A percentile compares a stretch with the other conserved stretches of the same genome.
Evolutionary conservation across 2,329 filamentous ascomycete species (phyloP).

Genomic region (Fusarium sp.): DNA sequence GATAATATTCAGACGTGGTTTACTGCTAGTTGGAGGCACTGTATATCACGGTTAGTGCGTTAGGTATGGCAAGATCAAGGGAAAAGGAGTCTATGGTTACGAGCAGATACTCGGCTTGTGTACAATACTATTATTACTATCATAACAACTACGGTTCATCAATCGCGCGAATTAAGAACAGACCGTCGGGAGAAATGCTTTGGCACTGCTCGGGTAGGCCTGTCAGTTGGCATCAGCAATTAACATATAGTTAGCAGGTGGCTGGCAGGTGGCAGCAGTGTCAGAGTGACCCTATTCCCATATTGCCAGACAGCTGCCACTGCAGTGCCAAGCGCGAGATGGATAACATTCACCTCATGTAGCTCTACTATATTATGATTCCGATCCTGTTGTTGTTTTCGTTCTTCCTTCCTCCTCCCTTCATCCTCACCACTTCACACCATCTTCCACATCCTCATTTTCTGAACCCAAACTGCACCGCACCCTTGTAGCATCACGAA

Average conservation of each 20-base stretch:
- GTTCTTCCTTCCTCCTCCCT: not conserved
- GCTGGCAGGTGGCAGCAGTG: not conserved
- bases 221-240: not conserved
- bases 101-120: slow-evolving; percentile 20
- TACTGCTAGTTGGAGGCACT: slow-evolving; percentile 14
- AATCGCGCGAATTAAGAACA: not conserved
- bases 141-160: slow-evolving; percentile 6
- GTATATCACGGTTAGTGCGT: slow-evolving; percentile 5
- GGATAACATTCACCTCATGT: slow-evolving; percentile 1
- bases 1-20: slow-evolving; percentile 21
- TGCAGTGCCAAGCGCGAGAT: not conserved
- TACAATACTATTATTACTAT: slow-evolving; percentile 7
- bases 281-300: slow-evolving; percentile 5
- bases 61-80: slow-evolving; percentile 14
- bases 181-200: not conserved
- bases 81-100: slow-evolving; percentile 28
- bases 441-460: not conserved
- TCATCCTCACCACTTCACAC: not conserved
- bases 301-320: slow-evolving; percentile 3
- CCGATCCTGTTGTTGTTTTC: not conserved
- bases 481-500: not conserved
- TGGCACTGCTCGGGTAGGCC: not conserved
- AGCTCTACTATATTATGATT: not conserved
- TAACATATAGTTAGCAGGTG: no score
- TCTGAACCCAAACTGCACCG: not conserved